These are phyloP conservation scores for Vigna nakashimae DNA, from an alignment of 306 rosid species.

Conservation along the genomic window DNA sequence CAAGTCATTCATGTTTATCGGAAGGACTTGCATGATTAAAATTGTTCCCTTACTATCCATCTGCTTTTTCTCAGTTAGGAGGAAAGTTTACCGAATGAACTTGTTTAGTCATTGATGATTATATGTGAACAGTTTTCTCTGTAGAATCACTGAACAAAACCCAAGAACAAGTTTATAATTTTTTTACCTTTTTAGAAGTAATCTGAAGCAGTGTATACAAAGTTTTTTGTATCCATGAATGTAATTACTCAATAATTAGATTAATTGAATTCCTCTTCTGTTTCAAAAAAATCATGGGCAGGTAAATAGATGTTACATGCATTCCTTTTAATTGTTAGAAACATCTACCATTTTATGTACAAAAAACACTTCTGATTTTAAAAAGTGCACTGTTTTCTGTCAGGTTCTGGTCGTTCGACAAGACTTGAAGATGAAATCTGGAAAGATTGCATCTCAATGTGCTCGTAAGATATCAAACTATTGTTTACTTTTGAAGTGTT, in stretches of 20 bases:
- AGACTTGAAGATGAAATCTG: conserved; percentile 89
- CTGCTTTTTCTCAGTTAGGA: conserved; percentile 34
- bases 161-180: neutral
- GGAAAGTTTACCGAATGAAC: neutral
- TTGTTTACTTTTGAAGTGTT: conserved; percentile 3
- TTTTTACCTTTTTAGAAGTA: neutral
- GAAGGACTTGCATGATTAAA: conserved; percentile 24
- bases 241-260: conserved; percentile 12
- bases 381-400: conserved; percentile 33
- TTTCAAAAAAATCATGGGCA: conserved; percentile 10
- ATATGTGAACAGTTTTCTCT: conserved; percentile 28
- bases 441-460: conserved; percentile 97
- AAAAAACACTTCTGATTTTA: conserved; percentile 40
- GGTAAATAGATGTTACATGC: conserved; percentile 30
- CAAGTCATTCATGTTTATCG: conserved; percentile 6
- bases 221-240: conserved; percentile 3
- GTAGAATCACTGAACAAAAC: conserved; percentile 5
- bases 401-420: conserved; percentile 90
- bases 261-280: conserved; percentile 35
- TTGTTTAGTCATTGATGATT: conserved; percentile 20
- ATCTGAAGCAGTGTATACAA: neutral
- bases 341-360: conserved; percentile 5
- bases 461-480: conserved; percentile 74
- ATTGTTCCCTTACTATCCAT: conserved; percentile 24
- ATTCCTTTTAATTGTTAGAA: conserved; percentile 7